Evolutionary conservation across 1,284 basidiomycete species (phyloP).

Genomic region (Ceratobasidium sp.): DNA sequence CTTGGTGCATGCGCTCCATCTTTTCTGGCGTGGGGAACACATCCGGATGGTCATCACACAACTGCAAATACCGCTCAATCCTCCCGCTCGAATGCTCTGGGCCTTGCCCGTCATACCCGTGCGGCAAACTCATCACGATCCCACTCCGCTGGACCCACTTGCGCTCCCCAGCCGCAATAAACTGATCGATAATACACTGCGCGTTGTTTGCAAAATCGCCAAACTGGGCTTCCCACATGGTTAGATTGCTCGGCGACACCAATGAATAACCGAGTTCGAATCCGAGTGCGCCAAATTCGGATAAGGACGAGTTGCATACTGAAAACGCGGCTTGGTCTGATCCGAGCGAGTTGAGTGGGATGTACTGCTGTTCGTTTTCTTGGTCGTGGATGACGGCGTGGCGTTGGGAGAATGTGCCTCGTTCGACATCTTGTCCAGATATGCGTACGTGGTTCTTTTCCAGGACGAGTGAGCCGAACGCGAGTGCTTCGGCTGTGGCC

Average conservation of each 20-base stretch:
- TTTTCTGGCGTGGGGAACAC: slow-evolving; percentile 88
- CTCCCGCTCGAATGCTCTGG: slow-evolving; percentile 98
- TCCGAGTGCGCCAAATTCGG: slow-evolving; percentile 93
- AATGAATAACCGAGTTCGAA: slow-evolving; percentile 99
- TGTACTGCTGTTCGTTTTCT: slow-evolving; percentile 86
- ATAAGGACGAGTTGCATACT: slow-evolving; percentile 96
- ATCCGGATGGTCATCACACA: slow-evolving; percentile 97
- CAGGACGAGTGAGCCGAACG: slow-evolving; percentile 90
- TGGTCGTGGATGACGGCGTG: slow-evolving; percentile 98
- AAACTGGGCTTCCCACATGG: slow-evolving; percentile 99
- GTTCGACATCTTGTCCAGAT: slow-evolving; percentile 98
- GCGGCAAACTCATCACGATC: slow-evolving; percentile 89
- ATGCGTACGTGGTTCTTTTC: slow-evolving; percentile 95
- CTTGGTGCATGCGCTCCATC: slow-evolving; percentile 94
- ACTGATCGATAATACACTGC: slow-evolving; percentile 89
- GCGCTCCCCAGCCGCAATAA: slow-evolving; percentile 95
- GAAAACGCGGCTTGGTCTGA: slow-evolving; percentile 90
- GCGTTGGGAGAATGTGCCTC: slow-evolving; percentile 99
- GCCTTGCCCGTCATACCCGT: slow-evolving; percentile 99
- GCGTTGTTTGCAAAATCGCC: slow-evolving; percentile 98
- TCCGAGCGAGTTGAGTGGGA: slow-evolving; percentile 88
- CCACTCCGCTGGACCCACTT: slow-evolving; percentile 98
- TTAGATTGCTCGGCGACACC: slow-evolving; percentile 91
- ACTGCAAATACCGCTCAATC: slow-evolving; percentile 95
- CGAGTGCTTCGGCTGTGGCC: slow-evolving; percentile 98